These are phyloP conservation scores for Scorias spongiosa DNA, from an alignment of 2,329 filamentous ascomycete species.

Conservation along the genomic window DNA sequence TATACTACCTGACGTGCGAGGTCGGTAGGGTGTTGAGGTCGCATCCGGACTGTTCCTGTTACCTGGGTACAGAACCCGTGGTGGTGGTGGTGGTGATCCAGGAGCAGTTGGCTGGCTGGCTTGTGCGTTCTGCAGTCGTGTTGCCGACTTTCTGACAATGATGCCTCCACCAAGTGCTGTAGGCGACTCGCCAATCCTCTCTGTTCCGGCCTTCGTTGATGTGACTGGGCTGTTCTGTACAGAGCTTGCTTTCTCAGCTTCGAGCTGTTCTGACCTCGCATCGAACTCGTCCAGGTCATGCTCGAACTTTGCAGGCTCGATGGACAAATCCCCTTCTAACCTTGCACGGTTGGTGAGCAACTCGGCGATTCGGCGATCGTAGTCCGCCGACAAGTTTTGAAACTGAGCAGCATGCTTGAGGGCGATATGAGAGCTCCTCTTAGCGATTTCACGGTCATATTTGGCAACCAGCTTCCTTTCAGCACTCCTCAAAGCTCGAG, in stretches of 20 bases:
- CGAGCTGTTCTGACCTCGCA: constrained; percentile 11
- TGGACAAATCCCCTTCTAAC: constrained; percentile 18
- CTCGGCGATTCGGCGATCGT: constrained; percentile 17
- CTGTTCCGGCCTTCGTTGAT: not conserved
- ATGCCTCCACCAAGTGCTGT: not conserved
- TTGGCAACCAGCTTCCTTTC: constrained; percentile 19
- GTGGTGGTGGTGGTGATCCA: constrained; percentile 12
- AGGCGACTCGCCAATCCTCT: not conserved
- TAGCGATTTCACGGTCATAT: constrained; percentile 18
- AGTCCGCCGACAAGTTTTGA: constrained; percentile 19
- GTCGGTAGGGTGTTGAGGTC: constrained; percentile 8
- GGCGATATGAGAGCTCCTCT: constrained; percentile 21
- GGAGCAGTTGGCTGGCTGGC: constrained; percentile 1
- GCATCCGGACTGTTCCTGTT: constrained; percentile 8
- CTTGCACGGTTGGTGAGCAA: constrained; percentile 15
- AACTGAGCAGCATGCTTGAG: constrained; percentile 20
- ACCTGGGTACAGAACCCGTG: constrained; percentile 10
- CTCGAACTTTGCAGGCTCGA: constrained; percentile 20
- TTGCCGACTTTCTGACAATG: constrained; percentile 1
- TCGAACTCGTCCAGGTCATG: constrained; percentile 15
- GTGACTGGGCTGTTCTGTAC: constrained; percentile 5
- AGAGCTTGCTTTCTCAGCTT: constrained; percentile 10
- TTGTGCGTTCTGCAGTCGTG: not conserved
- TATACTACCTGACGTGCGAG: constrained; percentile 1
- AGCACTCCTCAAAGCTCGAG: constrained; percentile 14